Base-by-base conservation (phyloP, 2,329 filamentous ascomycete species). In the Anthostomella pinea region DNA sequence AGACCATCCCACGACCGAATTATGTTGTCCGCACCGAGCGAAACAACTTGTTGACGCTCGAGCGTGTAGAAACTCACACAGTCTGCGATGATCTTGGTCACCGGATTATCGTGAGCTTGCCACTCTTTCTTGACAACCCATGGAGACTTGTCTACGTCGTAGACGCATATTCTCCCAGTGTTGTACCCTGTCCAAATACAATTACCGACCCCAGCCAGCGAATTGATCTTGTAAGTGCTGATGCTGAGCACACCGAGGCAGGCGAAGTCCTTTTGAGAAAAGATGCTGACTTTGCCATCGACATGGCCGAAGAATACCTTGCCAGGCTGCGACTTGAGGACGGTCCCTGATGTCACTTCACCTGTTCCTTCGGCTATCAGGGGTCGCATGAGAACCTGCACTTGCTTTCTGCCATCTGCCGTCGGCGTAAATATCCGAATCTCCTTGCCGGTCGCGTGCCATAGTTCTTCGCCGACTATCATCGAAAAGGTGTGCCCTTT, bases 51-150 rank as follows among this genome's bases (percentile, higher is more conserved):
- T 31, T 87, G 69, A 16, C 87, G 80, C 51, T 93, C 87, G 43
- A 93, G 72, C 37, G 83, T 87, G 78, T 90, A 97, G 32, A 89
- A 80, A 54, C 87, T 88, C 21, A 88, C 86, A 2, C 76, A 72
- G 58, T 98, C 93, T 2, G 85, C 77, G 9, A 86, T 65, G 40
- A 98, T 77, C 39, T 81, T 83, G 30, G 86, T 75, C 6, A 95
- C 83, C 0, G 90, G 86, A 46, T 85, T 85, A 6, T 87, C 82
- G 57, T 97, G 93, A 3, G 88, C 91, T 47, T 83, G 81, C 91
- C 93, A 98, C 56, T 97, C 91, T 61, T 98, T 98, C 65, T 87
- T 83, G 17, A 95, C 80, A 14, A 75, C 75, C 93, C 93, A 98
- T 0, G 91, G 91, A n/a, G 77, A 80, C 19, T 79, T 75, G 8